Conservation (phyloP, 2,329 filamentous ascomycete species). For the Aureobasidium sp. region DNA sequence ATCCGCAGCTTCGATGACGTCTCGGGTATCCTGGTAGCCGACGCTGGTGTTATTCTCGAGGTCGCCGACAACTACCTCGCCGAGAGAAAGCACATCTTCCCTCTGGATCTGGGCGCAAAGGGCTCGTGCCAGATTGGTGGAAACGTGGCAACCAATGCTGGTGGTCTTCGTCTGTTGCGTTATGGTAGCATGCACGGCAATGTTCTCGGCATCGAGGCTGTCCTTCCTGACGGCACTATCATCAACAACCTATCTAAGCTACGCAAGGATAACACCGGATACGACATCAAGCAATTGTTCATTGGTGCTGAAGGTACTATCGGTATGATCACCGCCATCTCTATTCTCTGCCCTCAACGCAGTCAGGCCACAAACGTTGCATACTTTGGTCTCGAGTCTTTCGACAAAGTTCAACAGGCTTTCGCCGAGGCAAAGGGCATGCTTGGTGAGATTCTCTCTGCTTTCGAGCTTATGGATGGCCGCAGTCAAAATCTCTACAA, state of each 20-base stretch:
- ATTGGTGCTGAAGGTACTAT: constrained; percentile 94
- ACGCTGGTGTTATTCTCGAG: constrained; percentile 88
- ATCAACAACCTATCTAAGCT: constrained; percentile 81
- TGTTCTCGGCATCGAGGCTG: constrained; percentile 85
- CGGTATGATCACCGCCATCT: constrained; percentile 84
- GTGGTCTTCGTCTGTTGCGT: constrained; percentile 76
- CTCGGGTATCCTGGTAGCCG: constrained; percentile 80
- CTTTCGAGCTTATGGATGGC: constrained; percentile 95
- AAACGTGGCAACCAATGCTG: constrained; percentile 92
- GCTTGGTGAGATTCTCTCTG: constrained; percentile 89
- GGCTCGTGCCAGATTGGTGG: constrained; percentile 94
- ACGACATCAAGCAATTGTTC: constrained; percentile 94
- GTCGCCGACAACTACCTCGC: constrained; percentile 78
- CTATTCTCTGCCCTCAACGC: constrained; percentile 80
- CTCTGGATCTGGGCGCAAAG: constrained; percentile 94
- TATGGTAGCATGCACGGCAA: constrained; percentile 94
- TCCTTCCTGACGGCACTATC: constrained; percentile 86
- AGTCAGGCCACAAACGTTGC: constrained; percentile 89
- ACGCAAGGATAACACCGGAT: constrained; percentile 98
- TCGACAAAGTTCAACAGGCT: constrained; percentile 76
- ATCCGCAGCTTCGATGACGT: constrained; percentile 90
- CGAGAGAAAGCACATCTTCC: constrained; percentile 80
- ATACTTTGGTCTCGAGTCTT: constrained; percentile 85
- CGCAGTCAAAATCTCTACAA: constrained; percentile 71
- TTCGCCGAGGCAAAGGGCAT: constrained; percentile 85